Percentiles rank a stretch among this genome's conserved stretches.
Evolutionary conservation across 2,329 filamentous ascomycete genomes (phyloP).

Genomic region (Xylogone sp.): DNA sequence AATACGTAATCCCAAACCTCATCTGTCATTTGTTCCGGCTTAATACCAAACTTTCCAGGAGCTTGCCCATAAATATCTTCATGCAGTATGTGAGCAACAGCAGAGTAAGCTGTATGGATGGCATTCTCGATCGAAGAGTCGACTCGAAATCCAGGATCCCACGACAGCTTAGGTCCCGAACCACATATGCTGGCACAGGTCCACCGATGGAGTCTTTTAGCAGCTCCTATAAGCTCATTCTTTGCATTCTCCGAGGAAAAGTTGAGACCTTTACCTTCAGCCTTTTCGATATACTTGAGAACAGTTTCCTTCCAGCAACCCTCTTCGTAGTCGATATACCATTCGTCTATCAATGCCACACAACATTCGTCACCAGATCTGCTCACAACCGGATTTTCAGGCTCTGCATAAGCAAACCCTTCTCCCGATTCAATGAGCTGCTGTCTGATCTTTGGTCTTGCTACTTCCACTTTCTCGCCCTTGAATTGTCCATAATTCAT

Average conservation of each 20-base stretch:
- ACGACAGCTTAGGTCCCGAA: conserved; percentile 89
- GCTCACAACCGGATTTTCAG: conserved; percentile 83
- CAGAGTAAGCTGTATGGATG: conserved; percentile 85
- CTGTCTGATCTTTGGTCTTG: conserved; percentile 80
- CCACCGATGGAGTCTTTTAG: conserved; percentile 95
- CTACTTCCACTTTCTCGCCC: conserved; percentile 80
- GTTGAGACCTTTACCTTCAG: conserved; percentile 66
- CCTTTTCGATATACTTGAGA: conserved; percentile 67
- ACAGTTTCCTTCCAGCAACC: conserved; percentile 79
- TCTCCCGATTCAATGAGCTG: conserved; percentile 71
- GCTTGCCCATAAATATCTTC: conserved; percentile 80
- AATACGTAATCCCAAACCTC: conserved; percentile 98
- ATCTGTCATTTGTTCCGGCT: conserved; percentile 83
- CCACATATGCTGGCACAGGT: conserved; percentile 90
- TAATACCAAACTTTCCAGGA: conserved; percentile 63
- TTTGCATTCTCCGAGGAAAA: conserved; percentile 74
- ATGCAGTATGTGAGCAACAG: conserved; percentile 65
- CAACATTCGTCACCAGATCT: conserved; percentile 91
- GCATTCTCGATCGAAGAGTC: conserved; percentile 91
- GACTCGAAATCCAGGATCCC: conserved; percentile 87
- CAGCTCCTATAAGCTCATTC: conserved; percentile 76
- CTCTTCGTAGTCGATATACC: conserved; percentile 96
- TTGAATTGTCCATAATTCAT: conserved; percentile 86
- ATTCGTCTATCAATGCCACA: conserved; percentile 90
- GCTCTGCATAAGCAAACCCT: conserved; percentile 91